Conservation (phyloP, 441 rosid genomes). For the Euphorbia celastroides region DNA sequence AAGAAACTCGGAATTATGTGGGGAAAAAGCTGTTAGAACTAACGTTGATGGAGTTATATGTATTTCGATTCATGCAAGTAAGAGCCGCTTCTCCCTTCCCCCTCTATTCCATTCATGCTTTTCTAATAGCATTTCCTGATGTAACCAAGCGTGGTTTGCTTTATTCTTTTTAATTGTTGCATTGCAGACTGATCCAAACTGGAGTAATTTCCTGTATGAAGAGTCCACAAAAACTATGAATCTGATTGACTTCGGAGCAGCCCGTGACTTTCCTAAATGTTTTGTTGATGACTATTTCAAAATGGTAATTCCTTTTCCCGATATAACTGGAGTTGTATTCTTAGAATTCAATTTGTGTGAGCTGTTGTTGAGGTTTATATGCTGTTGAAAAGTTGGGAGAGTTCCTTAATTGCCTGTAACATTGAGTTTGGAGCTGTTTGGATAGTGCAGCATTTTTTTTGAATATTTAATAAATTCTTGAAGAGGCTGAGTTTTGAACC, state of each 20-base stretch:
- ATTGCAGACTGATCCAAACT: slow-evolving; percentile 89
- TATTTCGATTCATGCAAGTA: slow-evolving; percentile 89
- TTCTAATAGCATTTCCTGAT: not conserved
- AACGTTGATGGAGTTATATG: slow-evolving; percentile 79
- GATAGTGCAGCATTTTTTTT: no score
- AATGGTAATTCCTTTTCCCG: slow-evolving; percentile 54
- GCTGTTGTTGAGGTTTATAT: no score
- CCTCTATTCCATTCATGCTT: not conserved
- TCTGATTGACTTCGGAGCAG: slow-evolving; percentile 96
- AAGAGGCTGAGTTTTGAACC: no score
- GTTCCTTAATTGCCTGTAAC: no score
- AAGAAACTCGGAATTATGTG: slow-evolving; percentile 71
- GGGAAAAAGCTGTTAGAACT: slow-evolving; percentile 80
- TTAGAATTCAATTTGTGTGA: not conserved
- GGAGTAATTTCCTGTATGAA: slow-evolving; percentile 88
- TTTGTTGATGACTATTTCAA: slow-evolving; percentile 82
- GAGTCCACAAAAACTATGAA: slow-evolving; percentile 61
- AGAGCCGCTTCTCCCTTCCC: not conserved
- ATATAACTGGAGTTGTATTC: not conserved
- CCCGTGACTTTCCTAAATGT: slow-evolving; percentile 72
- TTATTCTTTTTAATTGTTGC: slow-evolving; percentile 9
- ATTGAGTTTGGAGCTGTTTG: not conserved
- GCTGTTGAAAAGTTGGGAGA: not conserved
- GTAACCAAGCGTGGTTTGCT: not conserved
- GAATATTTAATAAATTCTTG: no score